Conservation (phyloP, 805 yeast genomes). For the Jamesozyma rosinii region DNA sequence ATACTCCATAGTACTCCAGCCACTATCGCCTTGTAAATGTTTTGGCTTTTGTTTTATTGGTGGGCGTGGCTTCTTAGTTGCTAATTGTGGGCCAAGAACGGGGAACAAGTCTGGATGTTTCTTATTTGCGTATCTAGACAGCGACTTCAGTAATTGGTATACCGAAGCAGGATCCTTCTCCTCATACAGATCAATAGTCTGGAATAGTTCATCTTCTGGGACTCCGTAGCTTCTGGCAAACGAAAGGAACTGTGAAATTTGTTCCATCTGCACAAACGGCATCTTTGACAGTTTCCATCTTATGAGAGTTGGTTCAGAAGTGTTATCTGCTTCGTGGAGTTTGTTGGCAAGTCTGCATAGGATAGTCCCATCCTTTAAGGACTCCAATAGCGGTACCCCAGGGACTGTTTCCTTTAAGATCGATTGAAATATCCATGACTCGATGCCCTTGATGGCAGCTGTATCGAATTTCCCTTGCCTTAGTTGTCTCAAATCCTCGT, state of each 20-base stretch:
- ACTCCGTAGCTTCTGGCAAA: slow-evolving; percentile 58
- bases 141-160: slow-evolving; percentile 59
- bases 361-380: slow-evolving; percentile 52
- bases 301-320: slow-evolving; percentile 17
- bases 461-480: slow-evolving; percentile 44
- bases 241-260: slow-evolving; percentile 59
- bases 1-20: slow-evolving; percentile 53
- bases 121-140: slow-evolving; percentile 59
- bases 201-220: slow-evolving; percentile 74
- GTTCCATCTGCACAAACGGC: slow-evolving; percentile 80
- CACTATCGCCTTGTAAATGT: slow-evolving; percentile 32
- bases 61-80: slow-evolving; percentile 40
- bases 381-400: slow-evolving; percentile 34
- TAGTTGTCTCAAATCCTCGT: slow-evolving; percentile 47
- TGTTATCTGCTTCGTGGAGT: slow-evolving; percentile 34
- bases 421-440: slow-evolving; percentile 45
- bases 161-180: slow-evolving; percentile 69
- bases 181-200: slow-evolving; percentile 69
- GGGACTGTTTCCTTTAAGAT: slow-evolving; percentile 30
- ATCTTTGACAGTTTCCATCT: slow-evolving; percentile 53
- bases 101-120: slow-evolving; percentile 41
- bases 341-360: slow-evolving; percentile 36
- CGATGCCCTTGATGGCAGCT: slow-evolving; percentile 34
- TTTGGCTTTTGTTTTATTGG: slow-evolving; percentile 48
- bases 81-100: slow-evolving; percentile 50